phyloP scores from a whole-genome alignment of 805 yeast genomes.

The Candida boidinii region DNA sequence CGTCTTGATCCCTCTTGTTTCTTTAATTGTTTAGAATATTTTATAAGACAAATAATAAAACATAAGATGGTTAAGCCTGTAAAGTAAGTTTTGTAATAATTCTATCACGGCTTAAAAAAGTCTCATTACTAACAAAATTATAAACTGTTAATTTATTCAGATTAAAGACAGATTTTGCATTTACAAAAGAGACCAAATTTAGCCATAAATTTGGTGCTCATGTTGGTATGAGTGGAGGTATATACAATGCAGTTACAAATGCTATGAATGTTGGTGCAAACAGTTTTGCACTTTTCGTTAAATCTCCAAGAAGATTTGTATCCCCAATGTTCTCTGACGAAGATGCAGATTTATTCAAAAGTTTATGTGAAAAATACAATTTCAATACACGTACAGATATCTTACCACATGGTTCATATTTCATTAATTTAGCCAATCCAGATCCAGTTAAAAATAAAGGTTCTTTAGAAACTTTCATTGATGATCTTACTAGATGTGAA shows the following conservation, averaged over 20 bases:
- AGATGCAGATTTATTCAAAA: slow-evolving; percentile 60
- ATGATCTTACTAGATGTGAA: slow-evolving; percentile 85
- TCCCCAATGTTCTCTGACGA: slow-evolving; percentile 66
- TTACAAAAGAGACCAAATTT: slow-evolving; percentile 33
- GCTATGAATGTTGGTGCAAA: slow-evolving; percentile 53
- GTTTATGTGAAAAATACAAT: slow-evolving; percentile 50
- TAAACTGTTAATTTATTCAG: too few species aligned
- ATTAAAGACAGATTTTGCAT: slow-evolving; percentile 25
- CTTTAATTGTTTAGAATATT: too few species aligned
- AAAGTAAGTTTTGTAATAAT: too few species aligned
- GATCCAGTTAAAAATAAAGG: slow-evolving; percentile 70
- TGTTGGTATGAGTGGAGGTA: slow-evolving; percentile 74
- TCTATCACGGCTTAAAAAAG: too few species aligned
- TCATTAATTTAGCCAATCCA: slow-evolving; percentile 89
- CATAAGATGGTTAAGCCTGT: too few species aligned
- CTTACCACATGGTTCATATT: slow-evolving; percentile 91
- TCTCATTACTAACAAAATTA: too few species aligned
- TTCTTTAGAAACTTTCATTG: slow-evolving; percentile 70
- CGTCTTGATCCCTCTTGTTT: too few species aligned
- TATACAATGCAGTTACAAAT: slow-evolving; percentile 27
- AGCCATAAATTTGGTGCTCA: slow-evolving; percentile 77
- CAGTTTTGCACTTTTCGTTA: slow-evolving; percentile 84
- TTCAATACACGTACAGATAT: slow-evolving; percentile 73
- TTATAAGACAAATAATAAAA: too few species aligned
- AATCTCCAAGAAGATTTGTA: slow-evolving; percentile 87